A percentile compares a stretch with the other conserved stretches of the same genome.
Evolutionary conservation across 1,139 yeast genomes (phyloP).

Genomic region (Sugiyamaella paludigena): DNA sequence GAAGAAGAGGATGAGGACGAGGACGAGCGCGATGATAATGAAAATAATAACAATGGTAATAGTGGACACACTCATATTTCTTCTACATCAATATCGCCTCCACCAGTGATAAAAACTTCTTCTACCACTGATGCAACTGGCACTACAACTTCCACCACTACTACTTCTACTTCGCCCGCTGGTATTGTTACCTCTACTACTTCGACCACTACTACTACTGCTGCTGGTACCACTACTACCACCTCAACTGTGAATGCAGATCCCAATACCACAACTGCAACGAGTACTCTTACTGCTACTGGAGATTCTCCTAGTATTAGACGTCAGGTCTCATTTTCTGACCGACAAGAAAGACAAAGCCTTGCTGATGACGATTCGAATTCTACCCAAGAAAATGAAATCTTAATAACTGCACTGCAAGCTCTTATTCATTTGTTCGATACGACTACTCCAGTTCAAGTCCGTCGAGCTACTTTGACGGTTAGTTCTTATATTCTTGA

Average conservation of each 20-base stretch:
- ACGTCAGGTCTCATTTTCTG: constrained; percentile 1
- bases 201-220: neutral
- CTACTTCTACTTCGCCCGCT: neutral
- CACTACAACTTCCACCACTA: neutral
- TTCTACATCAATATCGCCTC: neutral
- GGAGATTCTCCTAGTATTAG: neutral
- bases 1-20: constrained; percentile 1
- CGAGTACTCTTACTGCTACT: neutral
- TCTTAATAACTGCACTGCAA: constrained; percentile 25
- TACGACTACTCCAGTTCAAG: constrained; percentile 38
- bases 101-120: no score
- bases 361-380: constrained; percentile 13
- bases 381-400: constrained; percentile 13
- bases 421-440: constrained; percentile 42
- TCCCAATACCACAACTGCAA: neutral
- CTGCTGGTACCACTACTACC: neutral
- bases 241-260: no score
- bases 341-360: constrained; percentile 10
- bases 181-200: neutral
- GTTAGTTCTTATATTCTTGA: constrained; percentile 36
- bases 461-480: constrained; percentile 38
- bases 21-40: neutral
- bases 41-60: neutral
- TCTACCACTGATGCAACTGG: no score
- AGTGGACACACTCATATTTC: neutral